Evolutionary conservation across 352 stramenopile species (phyloP).

Genomic region (Blastocystis sp.): DNA sequence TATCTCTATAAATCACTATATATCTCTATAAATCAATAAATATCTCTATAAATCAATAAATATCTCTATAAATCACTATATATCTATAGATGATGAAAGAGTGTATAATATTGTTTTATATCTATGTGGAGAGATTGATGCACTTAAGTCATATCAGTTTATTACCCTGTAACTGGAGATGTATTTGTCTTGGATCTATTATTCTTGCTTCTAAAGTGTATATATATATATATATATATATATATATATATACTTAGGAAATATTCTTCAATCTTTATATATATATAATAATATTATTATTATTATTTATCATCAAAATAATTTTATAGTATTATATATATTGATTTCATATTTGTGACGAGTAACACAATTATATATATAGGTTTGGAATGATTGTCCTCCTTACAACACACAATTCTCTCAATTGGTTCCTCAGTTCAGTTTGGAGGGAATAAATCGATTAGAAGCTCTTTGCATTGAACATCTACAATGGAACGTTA

Average conservation of each 20-base stretch:
- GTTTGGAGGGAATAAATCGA: conserved; percentile 80
- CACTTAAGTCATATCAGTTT: conserved; percentile 77
- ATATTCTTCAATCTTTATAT: too few species aligned
- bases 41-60: too few species aligned
- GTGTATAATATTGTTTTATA: too few species aligned
- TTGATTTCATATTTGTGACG: too few species aligned
- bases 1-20: too few species aligned
- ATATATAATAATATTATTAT: not conserved
- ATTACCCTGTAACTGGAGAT: conserved; percentile 77
- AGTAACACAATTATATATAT: too few species aligned
- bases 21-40: too few species aligned
- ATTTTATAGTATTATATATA: conserved; percentile 42
- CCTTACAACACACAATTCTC: conserved; percentile 93
- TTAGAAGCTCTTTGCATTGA: conserved; percentile 84
- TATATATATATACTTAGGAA: not conserved
- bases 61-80: too few species aligned
- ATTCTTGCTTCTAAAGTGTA: conserved; percentile 86
- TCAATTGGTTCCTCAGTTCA: conserved; percentile 89
- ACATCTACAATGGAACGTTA: conserved; percentile 86
- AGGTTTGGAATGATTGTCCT: conserved; percentile 94
- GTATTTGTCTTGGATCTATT: conserved; percentile 83
- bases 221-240: too few species aligned
- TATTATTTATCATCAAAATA: conserved; percentile 6
- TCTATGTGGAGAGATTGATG: conserved; percentile 97
- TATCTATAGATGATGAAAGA: too few species aligned